Base-by-base conservation (phyloP, 495 filamentous ascomycete genomes). In the Lineolata rhizophorae region DNA sequence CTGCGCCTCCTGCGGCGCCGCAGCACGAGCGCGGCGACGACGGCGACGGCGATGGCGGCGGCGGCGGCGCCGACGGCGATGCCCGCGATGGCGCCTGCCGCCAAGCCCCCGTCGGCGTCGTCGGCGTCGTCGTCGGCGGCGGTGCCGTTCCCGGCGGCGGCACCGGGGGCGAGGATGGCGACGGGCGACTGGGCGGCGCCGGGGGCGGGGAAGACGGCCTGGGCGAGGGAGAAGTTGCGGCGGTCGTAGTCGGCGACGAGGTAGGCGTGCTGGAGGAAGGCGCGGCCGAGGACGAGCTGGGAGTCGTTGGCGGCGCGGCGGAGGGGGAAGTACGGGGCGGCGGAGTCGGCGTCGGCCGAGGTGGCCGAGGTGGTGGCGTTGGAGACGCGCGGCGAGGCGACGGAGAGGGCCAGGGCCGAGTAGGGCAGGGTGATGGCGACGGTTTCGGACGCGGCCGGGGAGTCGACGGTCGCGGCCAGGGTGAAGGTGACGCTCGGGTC, bases 201-300 rank as follows among this genome's bases (percentile, higher is more conserved):
- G 6, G 14, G 9, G 15, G 41, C 35, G 18, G 42, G 30, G 29
- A 34, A 45, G 16, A 11, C 20, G 2, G 39, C 42, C 8, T 33
- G 40, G 3, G 43, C 28, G 8, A 55, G 30, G 6, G 43, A 40
- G 37, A 51, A 51, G 20, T 48, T 44, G 2, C 11, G 14, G 11
- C 39, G 37, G 4, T 51, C 50, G 24, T 49, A 55, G 36, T 55
- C 44, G 8, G 44, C 46, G 12, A 46, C 38, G 18, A 55, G 16
- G 25, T 55, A 55, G 1, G 51, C 46, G 32, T 53, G 39, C 31
- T 55, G 51, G n/a, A 55, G 35, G 35, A 55, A 50, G 0, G 43
- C 33, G 8, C 51, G 43, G 9, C 51, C 51, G 11, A 55, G 42
- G 1, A 44, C 43, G 39, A 44, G 48, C 29, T 19, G 16, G 13